A percentile compares a stretch with the other conserved stretches of the same genome.
These are phyloP conservation scores for Suillus plorans DNA, from an alignment of 768 basidiomycete species.

Conservation along the genomic window DNA sequence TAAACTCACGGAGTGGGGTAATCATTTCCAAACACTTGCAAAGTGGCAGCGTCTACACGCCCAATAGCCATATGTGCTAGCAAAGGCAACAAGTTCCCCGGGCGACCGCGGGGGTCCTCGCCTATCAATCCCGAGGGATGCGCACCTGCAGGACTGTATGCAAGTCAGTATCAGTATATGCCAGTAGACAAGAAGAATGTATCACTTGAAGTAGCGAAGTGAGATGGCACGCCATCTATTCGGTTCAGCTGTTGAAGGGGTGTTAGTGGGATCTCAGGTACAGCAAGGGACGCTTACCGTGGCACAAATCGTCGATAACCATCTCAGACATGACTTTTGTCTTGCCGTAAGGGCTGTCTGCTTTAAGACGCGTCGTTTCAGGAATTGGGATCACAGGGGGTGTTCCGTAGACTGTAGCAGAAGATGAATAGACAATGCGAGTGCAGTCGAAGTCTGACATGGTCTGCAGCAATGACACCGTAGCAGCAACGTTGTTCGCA, in stretches of 20 bases:
- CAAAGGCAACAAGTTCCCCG: slow-evolving; percentile 91
- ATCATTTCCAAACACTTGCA: slow-evolving; percentile 94
- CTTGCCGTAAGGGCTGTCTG: slow-evolving; percentile 92
- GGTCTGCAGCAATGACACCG: slow-evolving; percentile 78
- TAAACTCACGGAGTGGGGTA: slow-evolving; percentile 83
- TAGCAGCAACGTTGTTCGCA: slow-evolving; percentile 89
- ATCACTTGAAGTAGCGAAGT: slow-evolving; percentile 95
- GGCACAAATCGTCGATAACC: slow-evolving; percentile 85
- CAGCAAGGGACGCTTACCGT: slow-evolving; percentile 45
- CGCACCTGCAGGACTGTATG: slow-evolving; percentile 87
- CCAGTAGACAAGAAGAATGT: slow-evolving; percentile 5
- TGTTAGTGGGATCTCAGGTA: slow-evolving; percentile 10
- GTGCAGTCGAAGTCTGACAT: slow-evolving; percentile 85
- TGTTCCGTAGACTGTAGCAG: slow-evolving; percentile 96
- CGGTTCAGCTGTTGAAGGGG: slow-evolving; percentile 53
- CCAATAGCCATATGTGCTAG: slow-evolving; percentile 95
- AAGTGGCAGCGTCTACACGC: slow-evolving; percentile 63
- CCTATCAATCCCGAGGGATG: slow-evolving; percentile 95
- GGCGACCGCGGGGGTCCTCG: slow-evolving; percentile 94
- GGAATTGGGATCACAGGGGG: slow-evolving; percentile 92
- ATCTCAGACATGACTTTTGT: slow-evolving; percentile 96
- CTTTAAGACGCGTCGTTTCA: slow-evolving; percentile 82
- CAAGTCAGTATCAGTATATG: neutral
- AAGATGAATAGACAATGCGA: slow-evolving; percentile 94
- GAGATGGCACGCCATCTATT: slow-evolving; percentile 79